These are phyloP conservation scores for Phytophthora gonapodyides DNA, from an alignment of 352 stramenopile genomes.

Conservation along the genomic window DNA sequence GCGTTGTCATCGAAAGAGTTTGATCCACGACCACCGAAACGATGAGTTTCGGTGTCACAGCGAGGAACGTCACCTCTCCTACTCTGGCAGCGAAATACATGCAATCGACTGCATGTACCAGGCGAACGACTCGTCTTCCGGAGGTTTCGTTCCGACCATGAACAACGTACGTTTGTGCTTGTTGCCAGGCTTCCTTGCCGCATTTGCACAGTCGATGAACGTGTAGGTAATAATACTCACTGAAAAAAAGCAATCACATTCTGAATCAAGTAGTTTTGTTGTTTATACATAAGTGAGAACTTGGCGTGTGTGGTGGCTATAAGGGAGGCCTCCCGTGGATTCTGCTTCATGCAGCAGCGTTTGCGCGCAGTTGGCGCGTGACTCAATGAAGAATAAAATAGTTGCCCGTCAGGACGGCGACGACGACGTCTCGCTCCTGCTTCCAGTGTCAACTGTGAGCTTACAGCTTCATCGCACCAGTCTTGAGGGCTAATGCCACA, in stretches of 20 bases:
- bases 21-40: constrained; percentile 20
- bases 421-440: neutral
- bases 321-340: neutral
- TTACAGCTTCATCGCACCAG: constrained; percentile 61
- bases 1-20: too few species aligned
- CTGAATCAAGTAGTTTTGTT: neutral
- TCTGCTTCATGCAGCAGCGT: constrained; percentile 23
- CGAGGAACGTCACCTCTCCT: constrained; percentile 4
- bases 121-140: too few species aligned
- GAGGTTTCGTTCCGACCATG: too few species aligned
- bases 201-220: too few species aligned
- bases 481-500: constrained; percentile 64
- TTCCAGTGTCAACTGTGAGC: neutral
- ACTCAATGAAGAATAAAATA: constrained; percentile 25
- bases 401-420: neutral
- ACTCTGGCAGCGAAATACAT: constrained; percentile 20
- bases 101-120: too few species aligned
- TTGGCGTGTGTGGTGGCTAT: neutral
- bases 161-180: too few species aligned
- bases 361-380: neutral
- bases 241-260: neutral
- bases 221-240: too few species aligned
- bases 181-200: too few species aligned
- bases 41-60: constrained; percentile 6
- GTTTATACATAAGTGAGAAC: constrained; percentile 9